These are phyloP conservation scores for Nigrospora osmanthi DNA, from an alignment of 2,329 filamentous ascomycete species.

Conservation along the genomic window DNA sequence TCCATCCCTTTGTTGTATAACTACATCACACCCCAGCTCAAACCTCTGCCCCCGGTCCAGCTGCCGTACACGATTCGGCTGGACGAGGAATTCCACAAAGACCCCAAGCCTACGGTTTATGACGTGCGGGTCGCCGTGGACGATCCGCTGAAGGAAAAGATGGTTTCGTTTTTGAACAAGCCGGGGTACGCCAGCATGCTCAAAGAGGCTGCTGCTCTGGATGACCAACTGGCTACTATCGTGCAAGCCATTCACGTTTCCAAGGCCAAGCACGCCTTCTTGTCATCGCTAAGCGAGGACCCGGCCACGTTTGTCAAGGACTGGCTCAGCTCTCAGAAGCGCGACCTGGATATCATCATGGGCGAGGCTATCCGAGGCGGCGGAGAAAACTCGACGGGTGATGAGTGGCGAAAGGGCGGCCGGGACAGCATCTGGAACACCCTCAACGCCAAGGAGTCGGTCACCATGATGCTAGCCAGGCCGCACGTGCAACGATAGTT, in stretches of 20 bases:
- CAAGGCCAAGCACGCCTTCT: conserved; percentile 87
- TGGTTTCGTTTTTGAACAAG: conserved; percentile 59
- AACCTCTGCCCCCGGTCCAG: conserved; percentile 70
- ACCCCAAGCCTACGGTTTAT: conserved; percentile 75
- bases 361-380: conserved; percentile 68
- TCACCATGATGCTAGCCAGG: conserved; percentile 51
- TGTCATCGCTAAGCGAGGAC: conserved; percentile 69
- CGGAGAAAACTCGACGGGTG: conserved; percentile 44
- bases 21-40: conserved; percentile 70
- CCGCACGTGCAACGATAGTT: conserved; percentile 14
- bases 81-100: conserved; percentile 72
- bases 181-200: conserved; percentile 64
- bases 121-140: conserved; percentile 81
- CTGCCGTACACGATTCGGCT: conserved; percentile 91
- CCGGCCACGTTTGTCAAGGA: conserved; percentile 76
- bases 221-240: conserved; percentile 78
- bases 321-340: conserved; percentile 87
- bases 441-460: conserved; percentile 53
- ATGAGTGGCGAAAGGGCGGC: conserved; percentile 63
- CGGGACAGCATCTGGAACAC: conserved; percentile 47
- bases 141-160: conserved; percentile 66
- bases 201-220: conserved; percentile 66
- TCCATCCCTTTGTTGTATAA: conserved; percentile 82
- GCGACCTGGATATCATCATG: conserved; percentile 81
- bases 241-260: conserved; percentile 77